These are phyloP conservation scores for Monilinia laxa DNA, from an alignment of 2,329 filamentous ascomycete genomes.

Conservation along the genomic window DNA sequence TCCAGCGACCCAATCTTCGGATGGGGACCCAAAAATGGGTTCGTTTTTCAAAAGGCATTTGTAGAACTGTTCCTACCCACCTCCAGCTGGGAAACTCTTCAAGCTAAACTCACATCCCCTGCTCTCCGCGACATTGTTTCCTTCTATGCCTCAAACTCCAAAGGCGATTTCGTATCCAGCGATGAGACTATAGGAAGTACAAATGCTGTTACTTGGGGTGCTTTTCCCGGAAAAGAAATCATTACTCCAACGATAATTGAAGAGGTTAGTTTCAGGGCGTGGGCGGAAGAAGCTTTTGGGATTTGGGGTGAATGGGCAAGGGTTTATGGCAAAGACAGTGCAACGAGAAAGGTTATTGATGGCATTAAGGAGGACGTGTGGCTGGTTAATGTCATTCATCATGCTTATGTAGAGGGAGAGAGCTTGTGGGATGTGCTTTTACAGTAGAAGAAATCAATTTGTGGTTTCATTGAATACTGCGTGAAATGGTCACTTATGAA, in stretches of 20 bases:
- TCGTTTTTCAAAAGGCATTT: constrained; percentile 97
- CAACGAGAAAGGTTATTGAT: constrained; percentile 70
- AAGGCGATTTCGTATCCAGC: constrained; percentile 75
- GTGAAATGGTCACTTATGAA: no score
- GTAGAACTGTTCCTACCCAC: constrained; percentile 90
- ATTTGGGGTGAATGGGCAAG: constrained; percentile 94
- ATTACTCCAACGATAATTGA: constrained; percentile 96
- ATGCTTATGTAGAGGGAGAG: constrained; percentile 69
- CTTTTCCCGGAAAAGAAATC: constrained; percentile 94
- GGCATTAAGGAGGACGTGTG: constrained; percentile 68
- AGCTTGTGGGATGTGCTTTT: constrained; percentile 70
- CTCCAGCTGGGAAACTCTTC: constrained; percentile 68
- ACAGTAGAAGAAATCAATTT: neutral
- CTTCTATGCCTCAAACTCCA: constrained; percentile 82
- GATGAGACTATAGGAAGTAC: constrained; percentile 57
- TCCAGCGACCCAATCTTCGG: constrained; percentile 80
- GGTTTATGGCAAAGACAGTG: constrained; percentile 69
- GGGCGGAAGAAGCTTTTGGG: constrained; percentile 92
- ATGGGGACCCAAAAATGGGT: constrained; percentile 90
- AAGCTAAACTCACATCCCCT: constrained; percentile 56
- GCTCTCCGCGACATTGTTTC: constrained; percentile 67
- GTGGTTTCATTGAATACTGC: no score
- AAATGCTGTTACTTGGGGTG: constrained; percentile 96
- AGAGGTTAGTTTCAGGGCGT: constrained; percentile 88
- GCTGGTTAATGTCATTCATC: constrained; percentile 89